Evolutionary conservation across 805 yeast genomes (phyloP).

Genomic region (Saccharomycopsis oosterbeekiorum): DNA sequence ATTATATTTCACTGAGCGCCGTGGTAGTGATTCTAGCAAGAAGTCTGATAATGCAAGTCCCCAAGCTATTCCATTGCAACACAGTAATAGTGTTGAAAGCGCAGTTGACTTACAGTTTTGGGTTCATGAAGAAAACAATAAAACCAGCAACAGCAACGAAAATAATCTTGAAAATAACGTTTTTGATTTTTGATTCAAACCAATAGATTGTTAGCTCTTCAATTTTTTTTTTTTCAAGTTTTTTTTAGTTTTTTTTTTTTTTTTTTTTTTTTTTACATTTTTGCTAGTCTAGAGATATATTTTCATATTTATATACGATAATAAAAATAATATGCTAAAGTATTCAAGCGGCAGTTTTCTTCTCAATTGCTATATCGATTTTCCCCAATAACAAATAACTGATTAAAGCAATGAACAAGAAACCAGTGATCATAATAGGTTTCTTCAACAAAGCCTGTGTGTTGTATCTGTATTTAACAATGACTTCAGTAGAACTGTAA

Average conservation of each 20-base stretch:
- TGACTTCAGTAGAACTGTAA: slow-evolving; percentile 43
- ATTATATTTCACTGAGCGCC: background rate
- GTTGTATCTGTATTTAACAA: slow-evolving; percentile 56
- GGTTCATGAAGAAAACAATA: background rate
- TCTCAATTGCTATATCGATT: slow-evolving; percentile 33
- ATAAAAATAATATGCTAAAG: background rate
- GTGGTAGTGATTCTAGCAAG: background rate
- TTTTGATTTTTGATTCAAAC: background rate
- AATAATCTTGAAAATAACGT: background rate
- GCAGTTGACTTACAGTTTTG: background rate
- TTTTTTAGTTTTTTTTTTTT: background rate
- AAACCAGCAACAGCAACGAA: background rate
- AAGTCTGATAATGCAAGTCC: background rate
- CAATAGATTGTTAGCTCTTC: background rate
- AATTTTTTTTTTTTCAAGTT: background rate
- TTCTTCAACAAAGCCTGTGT: slow-evolving; percentile 44
- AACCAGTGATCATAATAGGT: slow-evolving; percentile 55
- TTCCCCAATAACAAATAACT: slow-evolving; percentile 41
- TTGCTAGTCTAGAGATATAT: background rate
- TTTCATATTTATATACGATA: background rate
- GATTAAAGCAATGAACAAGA: slow-evolving; percentile 49
- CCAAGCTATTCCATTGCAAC: background rate
- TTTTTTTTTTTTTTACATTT: background rate
- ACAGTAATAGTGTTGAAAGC: background rate
- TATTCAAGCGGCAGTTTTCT: slow-evolving; percentile 1